These are phyloP conservation scores for Termitomyces sp. DNA, from an alignment of 768 basidiomycete species.

Conservation along the genomic window DNA sequence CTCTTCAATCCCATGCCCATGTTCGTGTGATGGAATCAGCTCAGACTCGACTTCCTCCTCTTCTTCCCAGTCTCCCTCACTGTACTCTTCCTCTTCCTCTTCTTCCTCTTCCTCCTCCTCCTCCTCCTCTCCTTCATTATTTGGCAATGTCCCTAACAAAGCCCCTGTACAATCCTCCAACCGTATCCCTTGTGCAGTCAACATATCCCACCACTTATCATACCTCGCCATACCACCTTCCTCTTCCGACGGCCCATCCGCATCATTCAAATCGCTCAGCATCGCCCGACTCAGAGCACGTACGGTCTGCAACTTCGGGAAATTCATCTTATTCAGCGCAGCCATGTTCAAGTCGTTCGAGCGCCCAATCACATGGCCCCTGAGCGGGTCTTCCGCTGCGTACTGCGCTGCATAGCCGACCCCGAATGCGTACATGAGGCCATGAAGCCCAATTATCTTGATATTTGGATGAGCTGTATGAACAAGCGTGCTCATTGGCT, in stretches of 20 bases:
- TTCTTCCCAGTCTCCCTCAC: constrained; percentile 24
- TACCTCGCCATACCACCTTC: constrained; percentile 48
- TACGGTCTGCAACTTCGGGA: constrained; percentile 56
- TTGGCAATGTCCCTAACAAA: constrained; percentile 46
- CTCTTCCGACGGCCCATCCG: constrained; percentile 39
- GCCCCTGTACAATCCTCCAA: constrained; percentile 77
- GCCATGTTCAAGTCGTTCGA: constrained; percentile 65
- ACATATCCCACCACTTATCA: constrained; percentile 65
- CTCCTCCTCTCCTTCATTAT: constrained; percentile 22
- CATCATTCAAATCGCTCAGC: constrained; percentile 51
- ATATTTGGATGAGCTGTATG: constrained; percentile 52
- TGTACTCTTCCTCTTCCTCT: constrained; percentile 24
- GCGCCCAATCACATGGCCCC: constrained; percentile 38
- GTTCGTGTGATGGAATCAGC: constrained; percentile 18
- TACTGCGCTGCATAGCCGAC: constrained; percentile 46
- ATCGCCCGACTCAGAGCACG: constrained; percentile 52
- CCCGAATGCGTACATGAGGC: constrained; percentile 64
- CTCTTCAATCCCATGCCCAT: constrained; percentile 29
- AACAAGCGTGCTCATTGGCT: constrained; percentile 34
- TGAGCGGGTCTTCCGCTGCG: constrained; percentile 35
- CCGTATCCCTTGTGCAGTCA: constrained; percentile 40
- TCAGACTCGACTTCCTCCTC: constrained; percentile 17
- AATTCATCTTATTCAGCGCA: constrained; percentile 45
- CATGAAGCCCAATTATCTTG: constrained; percentile 61
- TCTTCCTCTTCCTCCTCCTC: constrained; percentile 21